Conservation (phyloP, 2,329 filamentous ascomycete genomes). For the Hymenoscyphus salicellus region DNA sequence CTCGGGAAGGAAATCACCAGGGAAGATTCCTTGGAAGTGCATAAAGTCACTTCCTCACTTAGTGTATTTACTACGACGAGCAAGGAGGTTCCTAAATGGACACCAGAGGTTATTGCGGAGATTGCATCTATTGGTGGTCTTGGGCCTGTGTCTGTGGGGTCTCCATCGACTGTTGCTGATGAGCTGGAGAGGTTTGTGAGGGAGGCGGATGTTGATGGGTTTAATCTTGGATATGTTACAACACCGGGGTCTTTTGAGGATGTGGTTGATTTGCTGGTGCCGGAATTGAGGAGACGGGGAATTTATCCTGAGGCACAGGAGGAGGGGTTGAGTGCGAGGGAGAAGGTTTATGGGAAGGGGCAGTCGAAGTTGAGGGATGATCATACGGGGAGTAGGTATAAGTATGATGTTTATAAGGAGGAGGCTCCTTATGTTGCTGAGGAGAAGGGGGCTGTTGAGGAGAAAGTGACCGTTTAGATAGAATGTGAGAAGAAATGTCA, state of each 20-base stretch:
- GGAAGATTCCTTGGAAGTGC: conserved; percentile 52
- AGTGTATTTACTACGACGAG: conserved; percentile 49
- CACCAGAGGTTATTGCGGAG: conserved; percentile 66
- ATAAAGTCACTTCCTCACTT: conserved; percentile 49
- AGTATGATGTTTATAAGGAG: conserved; percentile 60
- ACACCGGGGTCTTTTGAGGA: conserved; percentile 67
- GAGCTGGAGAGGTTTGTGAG: conserved; percentile 64
- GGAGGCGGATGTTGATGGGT: conserved; percentile 70
- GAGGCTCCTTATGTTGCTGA: conserved; percentile 40
- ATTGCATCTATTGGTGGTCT: conserved; percentile 67
- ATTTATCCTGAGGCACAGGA: conserved; percentile 42
- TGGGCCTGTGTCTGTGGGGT: conserved; percentile 50
- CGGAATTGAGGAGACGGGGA: conserved; percentile 59
- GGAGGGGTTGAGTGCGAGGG: conserved; percentile 49
- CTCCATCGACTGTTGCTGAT: conserved; percentile 56
- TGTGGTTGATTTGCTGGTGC: conserved; percentile 62
- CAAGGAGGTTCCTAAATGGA: conserved; percentile 57
- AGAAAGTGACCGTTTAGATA: neutral
- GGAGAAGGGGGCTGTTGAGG: neutral
- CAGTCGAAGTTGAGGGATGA: conserved; percentile 55
- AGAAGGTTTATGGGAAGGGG: conserved; percentile 53
- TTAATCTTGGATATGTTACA: conserved; percentile 68
- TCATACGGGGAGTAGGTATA: conserved; percentile 57
- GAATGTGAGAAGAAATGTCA: no score
- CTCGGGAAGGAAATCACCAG: conserved; percentile 56